Conservation (phyloP, 257 asterid species). For the Paraleonurus japonicus region DNA sequence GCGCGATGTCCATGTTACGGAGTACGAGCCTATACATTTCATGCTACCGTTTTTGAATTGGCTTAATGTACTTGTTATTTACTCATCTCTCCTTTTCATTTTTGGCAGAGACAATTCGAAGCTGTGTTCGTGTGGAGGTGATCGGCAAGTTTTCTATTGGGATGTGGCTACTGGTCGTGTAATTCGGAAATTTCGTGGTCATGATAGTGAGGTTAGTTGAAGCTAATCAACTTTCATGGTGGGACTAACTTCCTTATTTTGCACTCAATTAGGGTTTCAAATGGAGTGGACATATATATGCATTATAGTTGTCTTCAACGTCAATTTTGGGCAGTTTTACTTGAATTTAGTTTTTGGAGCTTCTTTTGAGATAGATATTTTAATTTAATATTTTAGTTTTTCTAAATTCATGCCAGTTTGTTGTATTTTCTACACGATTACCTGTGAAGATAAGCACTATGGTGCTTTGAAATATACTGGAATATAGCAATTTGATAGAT, state of each 20-base stretch:
- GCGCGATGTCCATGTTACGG: slow-evolving; percentile 84
- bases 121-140: slow-evolving; percentile 88
- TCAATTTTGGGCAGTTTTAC: background rate
- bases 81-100: background rate
- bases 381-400: background rate
- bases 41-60: background rate
- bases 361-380: background rate
- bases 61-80: background rate
- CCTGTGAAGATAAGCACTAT: background rate
- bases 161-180: slow-evolving; percentile 91
- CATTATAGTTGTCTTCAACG: background rate
- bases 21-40: slow-evolving; percentile 32
- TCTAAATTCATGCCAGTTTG: background rate
- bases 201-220: slow-evolving; percentile 85
- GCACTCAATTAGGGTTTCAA: background rate
- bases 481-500: background rate
- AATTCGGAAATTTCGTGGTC: slow-evolving; percentile 92
- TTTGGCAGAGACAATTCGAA: slow-evolving; percentile 79
- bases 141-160: slow-evolving; percentile 96
- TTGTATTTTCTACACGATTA: background rate
- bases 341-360: background rate
- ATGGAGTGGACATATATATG: background rate
- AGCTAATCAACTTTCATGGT: background rate
- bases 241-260: background rate
- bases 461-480: background rate